Conservation (phyloP, 176 grass and related monocot species). For the Aechmea fasciata region DNA sequence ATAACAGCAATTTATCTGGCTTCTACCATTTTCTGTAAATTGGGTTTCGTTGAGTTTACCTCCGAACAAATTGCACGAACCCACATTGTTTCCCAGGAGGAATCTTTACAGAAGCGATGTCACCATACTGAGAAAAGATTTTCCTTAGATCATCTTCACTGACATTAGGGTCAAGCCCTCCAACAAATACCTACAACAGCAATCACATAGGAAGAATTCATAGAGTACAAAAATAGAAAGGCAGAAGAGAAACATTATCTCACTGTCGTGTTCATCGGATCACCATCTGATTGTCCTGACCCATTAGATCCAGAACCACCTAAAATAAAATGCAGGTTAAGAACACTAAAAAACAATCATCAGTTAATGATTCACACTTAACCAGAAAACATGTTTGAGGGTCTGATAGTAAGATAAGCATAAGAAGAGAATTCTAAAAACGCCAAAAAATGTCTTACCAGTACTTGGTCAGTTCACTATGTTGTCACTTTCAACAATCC, state of each 20-base stretch:
- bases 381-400: neutral
- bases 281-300: conserved; percentile 33
- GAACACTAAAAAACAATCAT: neutral
- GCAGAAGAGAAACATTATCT: conserved; percentile 23
- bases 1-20: neutral
- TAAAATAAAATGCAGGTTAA: neutral
- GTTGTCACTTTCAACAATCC: too few species aligned
- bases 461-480: too few species aligned
- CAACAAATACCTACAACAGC: conserved; percentile 81
- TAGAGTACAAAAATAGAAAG: conserved; percentile 9
- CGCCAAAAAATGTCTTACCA: too few species aligned
- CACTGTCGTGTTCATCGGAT: conserved; percentile 86
- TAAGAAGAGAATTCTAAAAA: neutral
- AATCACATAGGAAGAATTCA: conserved; percentile 14
- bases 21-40: neutral
- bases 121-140: conserved; percentile 72
- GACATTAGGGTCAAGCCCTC: conserved; percentile 79
- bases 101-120: conserved; percentile 89
- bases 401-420: neutral
- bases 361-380: neutral
- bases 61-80: conserved; percentile 84
- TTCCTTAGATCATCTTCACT: conserved; percentile 83
- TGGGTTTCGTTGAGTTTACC: conserved; percentile 25
- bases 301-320: conserved; percentile 2
- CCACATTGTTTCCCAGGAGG: conserved; percentile 90